A percentile compares a stretch with the other conserved stretches of the same genome.
These are phyloP conservation scores for Talaromyces islandicus DNA, from an alignment of 2,329 filamentous ascomycete species.

Conservation along the genomic window DNA sequence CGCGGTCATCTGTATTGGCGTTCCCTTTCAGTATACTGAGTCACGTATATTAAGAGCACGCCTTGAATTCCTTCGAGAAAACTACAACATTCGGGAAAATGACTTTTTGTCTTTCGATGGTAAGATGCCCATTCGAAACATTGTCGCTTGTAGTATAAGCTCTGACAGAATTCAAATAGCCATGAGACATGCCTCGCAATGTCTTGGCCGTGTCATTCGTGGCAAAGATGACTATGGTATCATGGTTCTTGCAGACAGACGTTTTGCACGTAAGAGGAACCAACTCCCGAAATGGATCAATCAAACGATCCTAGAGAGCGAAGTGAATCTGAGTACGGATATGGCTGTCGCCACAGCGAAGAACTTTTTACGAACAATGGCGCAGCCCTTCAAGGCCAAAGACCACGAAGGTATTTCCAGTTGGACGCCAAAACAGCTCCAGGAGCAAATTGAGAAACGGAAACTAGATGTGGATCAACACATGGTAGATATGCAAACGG, in stretches of 20 bases:
- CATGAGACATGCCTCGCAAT: slow-evolving; percentile 98
- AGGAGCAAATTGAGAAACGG: slow-evolving; percentile 61
- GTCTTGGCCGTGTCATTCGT: slow-evolving; percentile 84
- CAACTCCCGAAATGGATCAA: slow-evolving; percentile 98
- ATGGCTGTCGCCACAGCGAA: slow-evolving; percentile 88
- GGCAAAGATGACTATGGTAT: slow-evolving; percentile 99
- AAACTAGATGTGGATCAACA: slow-evolving; percentile 66
- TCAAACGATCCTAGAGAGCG: slow-evolving; percentile 75
- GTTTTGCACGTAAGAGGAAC: slow-evolving; percentile 83
- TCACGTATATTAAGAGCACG: slow-evolving; percentile 93
- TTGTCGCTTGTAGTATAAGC: neutral
- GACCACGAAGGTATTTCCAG: slow-evolving; percentile 91
- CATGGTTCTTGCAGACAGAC: slow-evolving; percentile 93
- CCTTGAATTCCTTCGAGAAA: slow-evolving; percentile 93
- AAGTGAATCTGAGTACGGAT: slow-evolving; percentile 87
- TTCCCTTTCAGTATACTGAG: slow-evolving; percentile 98
- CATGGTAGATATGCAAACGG: slow-evolving; percentile 43
- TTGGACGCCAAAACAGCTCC: slow-evolving; percentile 77
- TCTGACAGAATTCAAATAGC: slow-evolving; percentile 39
- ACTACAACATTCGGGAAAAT: slow-evolving; percentile 92
- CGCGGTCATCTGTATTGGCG: slow-evolving; percentile 91
- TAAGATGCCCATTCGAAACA: neutral
- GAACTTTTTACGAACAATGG: slow-evolving; percentile 85
- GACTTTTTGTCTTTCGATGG: slow-evolving; percentile 93
- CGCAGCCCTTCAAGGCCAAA: slow-evolving; percentile 73